Percentiles rank a stretch among this genome's conserved stretches.
phyloP scores from a whole-genome alignment of 495 filamentous ascomycete genomes.

The Friedmanniomyces simplex region DNA sequence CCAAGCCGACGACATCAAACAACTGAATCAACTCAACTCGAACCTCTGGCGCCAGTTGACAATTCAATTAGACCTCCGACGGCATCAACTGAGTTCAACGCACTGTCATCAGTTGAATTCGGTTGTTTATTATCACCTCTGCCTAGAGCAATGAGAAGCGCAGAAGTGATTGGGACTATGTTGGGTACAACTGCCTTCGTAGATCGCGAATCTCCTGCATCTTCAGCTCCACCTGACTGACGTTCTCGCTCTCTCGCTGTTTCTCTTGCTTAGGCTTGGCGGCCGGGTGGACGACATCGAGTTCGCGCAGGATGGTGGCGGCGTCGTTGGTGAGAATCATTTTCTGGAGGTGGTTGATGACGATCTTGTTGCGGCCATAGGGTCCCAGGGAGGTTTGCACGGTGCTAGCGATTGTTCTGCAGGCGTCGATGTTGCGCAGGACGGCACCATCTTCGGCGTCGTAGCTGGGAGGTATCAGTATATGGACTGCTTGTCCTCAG shows the following conservation, averaged over 20 bases:
- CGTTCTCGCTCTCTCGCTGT: too few relatives aligned
- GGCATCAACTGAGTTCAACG: background rate
- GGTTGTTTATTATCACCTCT: background rate
- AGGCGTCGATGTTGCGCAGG: conserved; percentile 96
- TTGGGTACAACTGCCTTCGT: too few relatives aligned
- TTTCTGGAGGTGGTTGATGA: conserved; percentile 99
- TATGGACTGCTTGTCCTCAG: background rate
- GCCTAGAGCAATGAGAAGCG: background rate
- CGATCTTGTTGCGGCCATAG: conserved; percentile 98
- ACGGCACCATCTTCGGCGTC: conserved; percentile 98
- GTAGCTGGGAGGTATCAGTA: conserved; percentile 48
- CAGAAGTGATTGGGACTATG: too few relatives aligned
- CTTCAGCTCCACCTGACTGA: too few relatives aligned
- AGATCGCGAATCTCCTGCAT: too few relatives aligned
- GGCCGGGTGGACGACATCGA: conserved; percentile 97
- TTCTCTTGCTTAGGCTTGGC: too few relatives aligned
- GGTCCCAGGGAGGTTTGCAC: conserved; percentile 95
- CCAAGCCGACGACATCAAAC: too few relatives aligned
- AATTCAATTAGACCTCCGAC: background rate
- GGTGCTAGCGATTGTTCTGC: conserved; percentile 86
- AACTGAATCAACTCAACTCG: background rate
- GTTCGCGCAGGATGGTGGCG: conserved; percentile 89
- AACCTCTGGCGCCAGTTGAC: background rate
- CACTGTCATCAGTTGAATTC: background rate
- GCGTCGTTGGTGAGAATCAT: conserved; percentile 98